A percentile compares a stretch with the other conserved stretches of the same genome.
Conservation (phyloP, 306 rosid species). For the Aeschynomene evenia region DNA sequence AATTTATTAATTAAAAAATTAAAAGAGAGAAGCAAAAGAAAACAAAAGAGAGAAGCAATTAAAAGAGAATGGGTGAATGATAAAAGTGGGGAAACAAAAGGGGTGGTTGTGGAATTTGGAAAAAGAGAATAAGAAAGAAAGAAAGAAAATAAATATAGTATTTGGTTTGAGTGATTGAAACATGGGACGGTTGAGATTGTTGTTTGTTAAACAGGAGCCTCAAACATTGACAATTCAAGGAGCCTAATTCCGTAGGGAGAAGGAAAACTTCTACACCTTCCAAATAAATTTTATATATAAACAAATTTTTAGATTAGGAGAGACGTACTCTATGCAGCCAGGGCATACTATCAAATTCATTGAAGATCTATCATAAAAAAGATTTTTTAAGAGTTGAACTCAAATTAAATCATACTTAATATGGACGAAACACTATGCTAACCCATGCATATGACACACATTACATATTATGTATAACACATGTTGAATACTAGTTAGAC, state of each 20-base stretch:
- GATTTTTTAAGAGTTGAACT: too few relatives aligned
- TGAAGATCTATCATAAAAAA: too few relatives aligned
- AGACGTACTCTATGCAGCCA: too few relatives aligned
- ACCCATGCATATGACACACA: too few relatives aligned
- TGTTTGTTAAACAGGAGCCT: slow-evolving; percentile 63
- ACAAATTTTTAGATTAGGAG: too few relatives aligned
- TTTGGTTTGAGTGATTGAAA: slow-evolving; percentile 27
- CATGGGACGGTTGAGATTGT: slow-evolving; percentile 68
- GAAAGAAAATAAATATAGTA: too few relatives aligned
- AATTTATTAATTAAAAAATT: too few relatives aligned
- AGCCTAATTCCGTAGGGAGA: slow-evolving; percentile 63
- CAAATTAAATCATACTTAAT: too few relatives aligned
- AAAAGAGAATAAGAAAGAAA: neutral
- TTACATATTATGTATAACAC: too few relatives aligned
- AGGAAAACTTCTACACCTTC: slow-evolving; percentile 41
- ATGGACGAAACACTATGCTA: too few relatives aligned
- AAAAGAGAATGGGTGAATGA: slow-evolving; percentile 23
- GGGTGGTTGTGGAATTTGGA: slow-evolving; percentile 35
- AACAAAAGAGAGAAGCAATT: neutral
- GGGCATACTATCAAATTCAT: too few relatives aligned
- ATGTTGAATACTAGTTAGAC: too few relatives aligned
- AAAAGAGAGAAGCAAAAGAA: neutral
- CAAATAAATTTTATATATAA: neutral
- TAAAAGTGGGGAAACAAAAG: slow-evolving; percentile 4
- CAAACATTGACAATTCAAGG: slow-evolving; percentile 66